phyloP scores from a whole-genome alignment of 2,329 filamentous ascomycete genomes.

The Didymellaceae sp. region DNA sequence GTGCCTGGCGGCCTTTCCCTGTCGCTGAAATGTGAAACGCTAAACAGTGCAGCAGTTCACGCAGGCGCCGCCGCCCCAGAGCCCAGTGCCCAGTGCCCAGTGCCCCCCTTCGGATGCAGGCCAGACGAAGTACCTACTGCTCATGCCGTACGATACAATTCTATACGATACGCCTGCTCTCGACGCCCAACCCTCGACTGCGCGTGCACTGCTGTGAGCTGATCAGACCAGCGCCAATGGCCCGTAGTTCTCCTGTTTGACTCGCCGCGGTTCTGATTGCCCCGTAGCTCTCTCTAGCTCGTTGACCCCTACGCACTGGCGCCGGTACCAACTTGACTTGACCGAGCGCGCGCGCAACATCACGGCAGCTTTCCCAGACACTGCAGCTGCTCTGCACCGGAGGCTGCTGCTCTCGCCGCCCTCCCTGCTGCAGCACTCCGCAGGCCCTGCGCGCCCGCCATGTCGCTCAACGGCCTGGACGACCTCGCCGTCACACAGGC shows the following conservation, averaged over 20 bases:
- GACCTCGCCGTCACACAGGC: slow-evolving; percentile 80
- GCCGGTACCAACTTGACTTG: too few relatives aligned
- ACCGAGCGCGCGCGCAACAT: slow-evolving; percentile 7
- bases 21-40: slow-evolving; percentile 11
- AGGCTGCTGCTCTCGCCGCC: slow-evolving; percentile 10
- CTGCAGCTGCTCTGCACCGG: slow-evolving; percentile 7
- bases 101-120: slow-evolving; percentile 11
- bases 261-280: slow-evolving; percentile 7
- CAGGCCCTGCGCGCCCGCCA: slow-evolving; percentile 48
- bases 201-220: slow-evolving; percentile 12
- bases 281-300: slow-evolving; percentile 3
- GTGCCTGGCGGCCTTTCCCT: neutral
- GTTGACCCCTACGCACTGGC: slow-evolving; percentile 10
- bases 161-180: neutral
- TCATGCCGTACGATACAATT: neutral
- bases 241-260: slow-evolving; percentile 18
- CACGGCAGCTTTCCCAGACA: slow-evolving; percentile 7
- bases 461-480: slow-evolving; percentile 98
- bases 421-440: slow-evolving; percentile 13
- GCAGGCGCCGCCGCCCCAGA: too few relatives aligned
- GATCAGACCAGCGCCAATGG: slow-evolving; percentile 18
- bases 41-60: slow-evolving; percentile 9
- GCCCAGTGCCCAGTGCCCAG: too few relatives aligned
- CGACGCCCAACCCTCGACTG: neutral
- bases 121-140: slow-evolving; percentile 16